Evolutionary conservation across 176 grass and related monocot species (phyloP).

Genomic region (Cymbopogon citratus): DNA sequence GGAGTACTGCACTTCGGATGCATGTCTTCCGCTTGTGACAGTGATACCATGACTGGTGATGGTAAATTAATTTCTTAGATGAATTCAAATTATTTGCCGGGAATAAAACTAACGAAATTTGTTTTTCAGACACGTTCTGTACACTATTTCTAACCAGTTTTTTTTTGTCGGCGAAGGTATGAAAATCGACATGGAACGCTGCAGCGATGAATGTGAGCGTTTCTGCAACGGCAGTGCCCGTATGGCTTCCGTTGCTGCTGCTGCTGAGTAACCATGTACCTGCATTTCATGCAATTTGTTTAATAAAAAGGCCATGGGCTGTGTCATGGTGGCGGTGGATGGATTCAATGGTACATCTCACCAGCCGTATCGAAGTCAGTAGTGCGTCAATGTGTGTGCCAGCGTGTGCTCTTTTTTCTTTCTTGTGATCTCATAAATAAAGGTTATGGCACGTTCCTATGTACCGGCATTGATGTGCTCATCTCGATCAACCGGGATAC

Average conservation of each 20-base stretch:
- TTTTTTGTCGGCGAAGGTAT: neutral
- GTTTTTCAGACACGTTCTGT: neutral
- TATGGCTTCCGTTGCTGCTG: neutral
- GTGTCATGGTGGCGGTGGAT: too few species aligned
- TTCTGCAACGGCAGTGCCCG: neutral
- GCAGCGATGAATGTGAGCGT: neutral
- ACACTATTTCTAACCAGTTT: too few species aligned
- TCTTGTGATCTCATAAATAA: neutral
- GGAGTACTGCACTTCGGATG: neutral
- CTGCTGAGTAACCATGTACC: neutral
- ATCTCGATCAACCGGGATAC: too few species aligned
- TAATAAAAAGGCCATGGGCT: neutral
- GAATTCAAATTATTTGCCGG: neutral
- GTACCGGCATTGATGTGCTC: neutral
- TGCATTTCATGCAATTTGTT: too few species aligned
- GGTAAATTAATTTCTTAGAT: neutral
- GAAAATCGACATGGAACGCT: neutral
- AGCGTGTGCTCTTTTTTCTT: neutral
- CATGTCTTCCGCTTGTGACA: neutral
- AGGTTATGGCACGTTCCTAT: neutral
- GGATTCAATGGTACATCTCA: neutral
- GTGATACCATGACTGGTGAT: neutral
- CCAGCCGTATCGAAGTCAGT: neutral
- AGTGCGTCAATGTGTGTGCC: neutral
- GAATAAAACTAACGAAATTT: neutral